Evolutionary conservation across 495 filamentous ascomycete species (phyloP).

Genomic region (Letharia columbiana): DNA sequence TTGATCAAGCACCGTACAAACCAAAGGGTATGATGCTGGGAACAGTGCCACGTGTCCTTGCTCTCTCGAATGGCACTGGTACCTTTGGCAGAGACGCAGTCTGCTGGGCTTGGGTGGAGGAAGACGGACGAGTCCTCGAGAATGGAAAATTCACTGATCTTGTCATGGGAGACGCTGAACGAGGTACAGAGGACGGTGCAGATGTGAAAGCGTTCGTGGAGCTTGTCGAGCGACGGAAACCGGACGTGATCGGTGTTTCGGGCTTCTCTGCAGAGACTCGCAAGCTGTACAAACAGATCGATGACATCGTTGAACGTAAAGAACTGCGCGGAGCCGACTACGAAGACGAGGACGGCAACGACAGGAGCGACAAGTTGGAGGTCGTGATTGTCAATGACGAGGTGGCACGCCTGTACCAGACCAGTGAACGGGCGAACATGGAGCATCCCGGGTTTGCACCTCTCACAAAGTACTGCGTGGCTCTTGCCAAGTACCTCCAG

Average conservation of each 20-base stretch:
- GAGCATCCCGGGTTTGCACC: slow-evolving; percentile 74
- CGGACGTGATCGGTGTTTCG: slow-evolving; percentile 82
- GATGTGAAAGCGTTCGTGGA: slow-evolving; percentile 62
- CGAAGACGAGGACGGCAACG: slow-evolving; percentile 56
- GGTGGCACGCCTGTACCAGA: slow-evolving; percentile 86
- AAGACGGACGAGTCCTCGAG: slow-evolving; percentile 81
- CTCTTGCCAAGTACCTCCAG: slow-evolving; percentile 81
- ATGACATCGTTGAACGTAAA: slow-evolving; percentile 63
- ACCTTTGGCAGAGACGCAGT: slow-evolving; percentile 67
- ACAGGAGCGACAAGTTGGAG: slow-evolving; percentile 63
- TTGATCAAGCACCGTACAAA: slow-evolving; percentile 94
- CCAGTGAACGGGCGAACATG: slow-evolving; percentile 66
- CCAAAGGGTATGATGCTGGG: slow-evolving; percentile 88
- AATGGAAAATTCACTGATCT: slow-evolving; percentile 79
- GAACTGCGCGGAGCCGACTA: slow-evolving; percentile 66
- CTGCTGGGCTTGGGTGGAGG: slow-evolving; percentile 86
- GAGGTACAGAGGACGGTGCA: slow-evolving; percentile 52
- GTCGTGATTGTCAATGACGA: slow-evolving; percentile 92
- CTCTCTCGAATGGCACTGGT: slow-evolving; percentile 71
- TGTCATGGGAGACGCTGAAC: slow-evolving; percentile 55
- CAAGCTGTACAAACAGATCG: slow-evolving; percentile 68
- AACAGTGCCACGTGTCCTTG: slow-evolving; percentile 76
- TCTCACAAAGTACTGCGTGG: slow-evolving; percentile 80
- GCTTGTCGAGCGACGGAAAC: slow-evolving; percentile 61
- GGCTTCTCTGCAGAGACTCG: slow-evolving; percentile 88